Evolutionary conservation across 2,329 filamentous ascomycete species (phyloP), one percentile per base, ranked within the genome.

Genomic region (Trichoderma sp.): DNA sequence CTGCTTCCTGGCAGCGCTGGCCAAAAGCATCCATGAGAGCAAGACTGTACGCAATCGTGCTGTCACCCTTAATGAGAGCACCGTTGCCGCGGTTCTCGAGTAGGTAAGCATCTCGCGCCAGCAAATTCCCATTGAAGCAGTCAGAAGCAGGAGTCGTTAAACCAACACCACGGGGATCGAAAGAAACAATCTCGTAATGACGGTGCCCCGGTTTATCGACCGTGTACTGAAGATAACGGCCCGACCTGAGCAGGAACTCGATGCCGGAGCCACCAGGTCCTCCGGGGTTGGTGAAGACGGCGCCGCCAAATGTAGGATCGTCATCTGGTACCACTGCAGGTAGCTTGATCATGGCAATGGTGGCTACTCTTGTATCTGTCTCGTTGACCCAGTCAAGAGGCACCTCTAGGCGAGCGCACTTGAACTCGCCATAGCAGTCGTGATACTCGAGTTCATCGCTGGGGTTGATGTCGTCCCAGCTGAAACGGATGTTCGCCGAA

Each of bases 211-310:
- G 79, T 12, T 75, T 79, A 60, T 83, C 82, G 4, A 79, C 63
- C 8, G 79, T 74, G 35, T 71, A 38, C 60, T 83, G 85, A 12
- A 86, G 75, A n/a, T 68, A 24, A 3, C 64, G 74, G n/a, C 82
- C 85, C 3, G 31, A 53, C 1, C 6, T 3, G 8, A 82, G 78
- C 6, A 83, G 38, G 14, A 83, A 77, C 0, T 35, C 45, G 3
- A 86, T 81, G 9, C 87, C 86, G 0, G 84, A 85, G 24, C 81
- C 83, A 33, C 86, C 85, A 0, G 86, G 86, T 0, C 87, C 87
- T 59, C 87, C 87, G 0, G 86, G 86, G 80, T 87, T 87, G 64
- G 80, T 78, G 77, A 88, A 81, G 59, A 88, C 80, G 65, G 86
- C 81, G 21, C 87, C 87, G 53, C 82, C 85, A 71, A 85, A 87